These are phyloP conservation scores for Thielaviopsis populi DNA, from an alignment of 2,329 filamentous ascomycete species.

Conservation along the genomic window DNA sequence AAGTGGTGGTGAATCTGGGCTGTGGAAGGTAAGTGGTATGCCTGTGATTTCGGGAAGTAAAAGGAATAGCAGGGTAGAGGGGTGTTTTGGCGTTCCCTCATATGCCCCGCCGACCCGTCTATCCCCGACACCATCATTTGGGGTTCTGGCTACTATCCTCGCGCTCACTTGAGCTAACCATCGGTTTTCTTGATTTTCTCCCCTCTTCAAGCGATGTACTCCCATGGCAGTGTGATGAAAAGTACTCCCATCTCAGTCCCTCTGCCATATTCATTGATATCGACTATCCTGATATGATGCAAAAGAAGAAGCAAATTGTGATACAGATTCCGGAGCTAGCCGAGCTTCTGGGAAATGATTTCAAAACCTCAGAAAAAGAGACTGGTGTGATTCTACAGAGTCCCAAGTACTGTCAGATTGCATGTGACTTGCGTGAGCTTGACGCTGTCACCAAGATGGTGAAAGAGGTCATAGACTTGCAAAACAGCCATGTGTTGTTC, in stretches of 20 bases:
- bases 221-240: constrained; percentile 65
- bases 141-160: neutral
- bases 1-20: constrained; percentile 69
- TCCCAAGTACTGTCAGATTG: constrained; percentile 60
- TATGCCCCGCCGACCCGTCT: neutral
- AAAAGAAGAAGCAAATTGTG: constrained; percentile 56
- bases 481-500: constrained; percentile 54
- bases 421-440: constrained; percentile 64
- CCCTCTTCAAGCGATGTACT: constrained; percentile 55
- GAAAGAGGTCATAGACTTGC: constrained; percentile 40
- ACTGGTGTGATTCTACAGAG: constrained; percentile 44
- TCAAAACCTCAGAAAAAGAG: constrained; percentile 21
- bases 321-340: constrained; percentile 43
- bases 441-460: constrained; percentile 44
- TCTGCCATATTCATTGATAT: constrained; percentile 63
- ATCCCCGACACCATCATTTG: no score
- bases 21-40: constrained; percentile 61
- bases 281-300: constrained; percentile 69
- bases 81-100: neutral
- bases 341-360: constrained; percentile 24
- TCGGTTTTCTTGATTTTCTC: neutral
- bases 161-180: constrained; percentile 6
- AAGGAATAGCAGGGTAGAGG: neutral
- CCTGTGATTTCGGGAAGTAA: no score
- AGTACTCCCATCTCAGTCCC: constrained; percentile 43